A percentile compares a stretch with the other conserved stretches of the same genome.
Conservation (phyloP, 768 basidiomycete genomes). For the Galerina sulciceps region DNA sequence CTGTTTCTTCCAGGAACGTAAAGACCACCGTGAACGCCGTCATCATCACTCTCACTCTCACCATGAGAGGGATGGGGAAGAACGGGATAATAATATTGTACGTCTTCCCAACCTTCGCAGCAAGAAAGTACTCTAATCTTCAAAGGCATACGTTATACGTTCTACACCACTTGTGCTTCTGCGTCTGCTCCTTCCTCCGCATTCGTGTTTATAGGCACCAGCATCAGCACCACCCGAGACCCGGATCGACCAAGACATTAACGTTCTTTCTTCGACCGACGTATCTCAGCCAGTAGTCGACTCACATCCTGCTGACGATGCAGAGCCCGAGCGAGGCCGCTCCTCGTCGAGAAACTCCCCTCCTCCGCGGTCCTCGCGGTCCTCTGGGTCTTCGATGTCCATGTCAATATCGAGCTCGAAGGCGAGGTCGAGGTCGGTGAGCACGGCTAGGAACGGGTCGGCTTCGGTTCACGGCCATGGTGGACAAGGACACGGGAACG, state of each 20-base stretch:
- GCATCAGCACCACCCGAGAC: too few relatives aligned
- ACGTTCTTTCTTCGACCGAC: too few relatives aligned
- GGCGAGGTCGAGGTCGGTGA: background rate
- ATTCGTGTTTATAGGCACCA: background rate
- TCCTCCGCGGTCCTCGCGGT: background rate
- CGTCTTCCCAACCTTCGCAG: background rate
- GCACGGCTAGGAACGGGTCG: background rate
- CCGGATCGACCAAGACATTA: too few relatives aligned
- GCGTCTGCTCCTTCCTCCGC: background rate
- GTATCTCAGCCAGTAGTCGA: too few relatives aligned
- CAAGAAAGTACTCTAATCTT: constrained; percentile 5
- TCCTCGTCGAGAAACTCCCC: background rate
- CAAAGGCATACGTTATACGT: constrained; percentile 6
- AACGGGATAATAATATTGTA: background rate
- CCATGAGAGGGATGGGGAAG: background rate
- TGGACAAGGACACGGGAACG: background rate
- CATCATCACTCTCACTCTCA: background rate
- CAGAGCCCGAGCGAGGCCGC: background rate
- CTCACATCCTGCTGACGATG: background rate
- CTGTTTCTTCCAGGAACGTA: too few relatives aligned
- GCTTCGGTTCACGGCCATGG: background rate
- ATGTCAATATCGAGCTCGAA: too few relatives aligned
- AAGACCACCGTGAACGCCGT: background rate
- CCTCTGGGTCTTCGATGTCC: background rate
- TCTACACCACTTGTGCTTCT: background rate